Evolutionary conservation across 805 yeast species (phyloP), one percentile per base, ranked within the genome.

Genomic region (Lipomyces yamanashiensis): DNA sequence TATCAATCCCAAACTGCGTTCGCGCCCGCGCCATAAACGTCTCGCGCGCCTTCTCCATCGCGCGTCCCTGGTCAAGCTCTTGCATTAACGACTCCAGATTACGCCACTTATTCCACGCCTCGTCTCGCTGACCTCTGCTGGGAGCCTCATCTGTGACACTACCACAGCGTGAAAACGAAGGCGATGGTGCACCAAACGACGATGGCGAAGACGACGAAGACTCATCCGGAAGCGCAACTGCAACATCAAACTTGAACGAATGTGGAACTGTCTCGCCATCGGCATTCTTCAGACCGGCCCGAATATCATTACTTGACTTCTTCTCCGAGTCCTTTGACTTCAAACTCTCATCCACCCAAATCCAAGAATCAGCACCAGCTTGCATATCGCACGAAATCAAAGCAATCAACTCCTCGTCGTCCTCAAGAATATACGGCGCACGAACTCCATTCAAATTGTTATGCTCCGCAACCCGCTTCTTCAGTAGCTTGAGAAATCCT

Each of bases 371-470:
- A 36, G 69, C 19, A 23, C 52, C 45, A 8, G 62, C 68, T 41
- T 66, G 69, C 75, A 84, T 51, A 85, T 85, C 69, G 74, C 84
- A 86, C 75, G 83, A 67, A 13, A 68, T 33, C 47, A 62, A 34
- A 47, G 68, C 68, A 33, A 61, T 8, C 54, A 61, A 19, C 47
- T 51, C 62, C 43, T 66, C 69, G 40, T 66, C 69, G 6, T 57
- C 50, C 40, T 62, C 69, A 34, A 62, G 28, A 17, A 36, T 28
- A 41, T 45, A 61, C 17, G 55, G 51, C 34, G 57, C 41, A 7
- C 49, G 49, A 10, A 43, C 43, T n/a, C 45, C 56, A 13, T 15
- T 39, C 15, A 8, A 10, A 7, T 23, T 36, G 7, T 19, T 9
- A 33, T 49, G 50, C 28, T 43, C 59, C 4, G 33, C 54, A 28